Percentiles rank a stretch among this genome's conserved stretches.
Evolutionary conservation across 768 basidiomycete species (phyloP).

Genomic region (Kwoniella pini): DNA sequence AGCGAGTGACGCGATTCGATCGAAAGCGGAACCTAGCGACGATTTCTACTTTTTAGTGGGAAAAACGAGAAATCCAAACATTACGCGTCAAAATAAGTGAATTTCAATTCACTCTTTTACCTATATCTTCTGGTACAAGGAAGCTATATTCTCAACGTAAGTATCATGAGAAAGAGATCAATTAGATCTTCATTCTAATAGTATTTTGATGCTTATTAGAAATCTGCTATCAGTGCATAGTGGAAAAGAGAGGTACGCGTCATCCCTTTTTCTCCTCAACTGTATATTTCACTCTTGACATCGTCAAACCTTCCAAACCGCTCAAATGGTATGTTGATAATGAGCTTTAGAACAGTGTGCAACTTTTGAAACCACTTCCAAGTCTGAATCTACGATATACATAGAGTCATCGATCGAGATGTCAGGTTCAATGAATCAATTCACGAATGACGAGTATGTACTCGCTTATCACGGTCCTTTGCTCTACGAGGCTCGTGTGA

Average conservation of each 20-base stretch:
- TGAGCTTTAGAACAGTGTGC: slow-evolving; percentile 2
- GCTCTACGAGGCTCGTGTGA: slow-evolving; percentile 86
- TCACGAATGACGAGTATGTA: slow-evolving; percentile 68
- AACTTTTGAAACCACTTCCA: slow-evolving; percentile 13
- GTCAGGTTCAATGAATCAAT: slow-evolving; percentile 36
- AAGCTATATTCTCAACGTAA: not conserved
- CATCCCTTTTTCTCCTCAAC: not conserved
- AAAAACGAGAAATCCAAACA: not conserved
- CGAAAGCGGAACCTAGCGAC: slow-evolving; percentile 3
- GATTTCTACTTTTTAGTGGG: too few species aligned
- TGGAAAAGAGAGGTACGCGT: slow-evolving; percentile 17
- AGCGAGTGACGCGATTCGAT: not conserved
- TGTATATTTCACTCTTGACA: slow-evolving; percentile 1
- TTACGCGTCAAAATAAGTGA: slow-evolving; percentile 8
- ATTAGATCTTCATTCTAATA: not conserved
- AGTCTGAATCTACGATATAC: not conserved
- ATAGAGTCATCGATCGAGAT: slow-evolving; percentile 3
- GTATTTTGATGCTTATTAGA: not conserved
- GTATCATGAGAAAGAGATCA: not conserved
- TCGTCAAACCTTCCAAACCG: not conserved
- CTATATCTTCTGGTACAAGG: not conserved
- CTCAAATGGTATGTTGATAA: not conserved
- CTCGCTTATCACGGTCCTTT: slow-evolving; percentile 94
- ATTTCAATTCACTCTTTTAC: not conserved
- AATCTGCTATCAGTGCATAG: slow-evolving; percentile 1